phyloP scores from a whole-genome alignment of 768 basidiomycete species.

The Auricularia cornea region DNA sequence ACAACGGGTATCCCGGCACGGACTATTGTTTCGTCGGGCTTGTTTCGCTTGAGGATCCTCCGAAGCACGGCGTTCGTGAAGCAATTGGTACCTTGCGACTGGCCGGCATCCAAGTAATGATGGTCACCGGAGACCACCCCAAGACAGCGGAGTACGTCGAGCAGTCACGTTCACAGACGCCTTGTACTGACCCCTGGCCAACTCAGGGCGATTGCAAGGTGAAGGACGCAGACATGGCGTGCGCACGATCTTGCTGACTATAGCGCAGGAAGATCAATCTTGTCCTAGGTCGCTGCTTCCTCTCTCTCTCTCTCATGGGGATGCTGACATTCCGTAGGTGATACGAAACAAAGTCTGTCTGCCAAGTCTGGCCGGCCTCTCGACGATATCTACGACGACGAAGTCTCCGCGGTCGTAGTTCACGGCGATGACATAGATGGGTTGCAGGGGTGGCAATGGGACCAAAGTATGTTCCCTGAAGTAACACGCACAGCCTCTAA shows the following conservation, averaged over 20 bases:
- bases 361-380: conserved; percentile 44
- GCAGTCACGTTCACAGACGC: not conserved
- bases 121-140: conserved; percentile 68
- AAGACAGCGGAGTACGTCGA: conserved; percentile 48
- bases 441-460: conserved; percentile 67
- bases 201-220: conserved; percentile 42
- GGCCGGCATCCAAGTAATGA: conserved; percentile 69
- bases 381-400: conserved; percentile 59
- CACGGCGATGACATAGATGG: conserved; percentile 62
- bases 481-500: not conserved
- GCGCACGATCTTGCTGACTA: too few species aligned
- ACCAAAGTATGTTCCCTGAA: conserved; percentile 47
- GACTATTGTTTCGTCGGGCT: conserved; percentile 59
- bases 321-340: conserved; percentile 29
- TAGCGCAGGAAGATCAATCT: conserved; percentile 53
- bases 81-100: conserved; percentile 63
- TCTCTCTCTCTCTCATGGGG: not conserved
- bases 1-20: conserved; percentile 38
- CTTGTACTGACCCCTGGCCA: not conserved
- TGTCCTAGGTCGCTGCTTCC: conserved; percentile 32
- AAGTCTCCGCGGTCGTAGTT: conserved; percentile 56
- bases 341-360: conserved; percentile 54
- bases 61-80: conserved; percentile 63
- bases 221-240: not conserved
- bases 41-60: conserved; percentile 61